Percentiles rank a stretch among this genome's conserved stretches.
Conservation (phyloP, 1,284 basidiomycete genomes). For the Tilletiaria anomala region DNA sequence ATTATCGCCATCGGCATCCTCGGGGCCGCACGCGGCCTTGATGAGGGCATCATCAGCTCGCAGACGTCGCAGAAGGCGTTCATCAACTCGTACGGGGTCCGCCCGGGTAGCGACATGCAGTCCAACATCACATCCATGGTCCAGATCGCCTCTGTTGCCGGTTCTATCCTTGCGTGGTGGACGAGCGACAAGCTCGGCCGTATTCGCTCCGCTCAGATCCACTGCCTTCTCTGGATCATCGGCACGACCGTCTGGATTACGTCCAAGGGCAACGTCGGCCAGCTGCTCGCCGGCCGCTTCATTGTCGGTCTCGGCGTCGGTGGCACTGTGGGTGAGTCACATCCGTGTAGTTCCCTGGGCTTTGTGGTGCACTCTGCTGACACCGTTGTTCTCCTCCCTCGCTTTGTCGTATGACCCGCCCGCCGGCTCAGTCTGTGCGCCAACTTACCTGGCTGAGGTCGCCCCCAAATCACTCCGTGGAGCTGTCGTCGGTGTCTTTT, state of each 20-base stretch:
- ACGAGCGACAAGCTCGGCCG: constrained; percentile 14
- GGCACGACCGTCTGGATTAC: constrained; percentile 24
- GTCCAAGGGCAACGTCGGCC: constrained; percentile 10
- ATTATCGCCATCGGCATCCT: constrained; percentile 1
- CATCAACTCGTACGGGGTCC: constrained; percentile 12
- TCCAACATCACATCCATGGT: constrained; percentile 18
- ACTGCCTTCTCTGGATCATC: constrained; percentile 19
- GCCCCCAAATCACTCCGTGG: constrained; percentile 17
- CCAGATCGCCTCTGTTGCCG: constrained; percentile 15
- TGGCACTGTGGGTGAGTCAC: too few species aligned
- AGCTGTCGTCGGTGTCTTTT: constrained; percentile 14
- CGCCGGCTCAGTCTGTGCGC: constrained; percentile 14
- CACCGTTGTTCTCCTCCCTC: too few species aligned
- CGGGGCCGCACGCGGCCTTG: constrained; percentile 18
- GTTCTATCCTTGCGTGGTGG: constrained; percentile 16
- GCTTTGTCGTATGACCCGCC: too few species aligned
- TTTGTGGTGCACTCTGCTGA: too few species aligned
- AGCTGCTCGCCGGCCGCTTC: constrained; percentile 19
- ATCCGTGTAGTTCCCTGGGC: too few species aligned
- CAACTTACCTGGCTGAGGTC: constrained; percentile 17
- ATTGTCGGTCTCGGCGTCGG: constrained; percentile 22
- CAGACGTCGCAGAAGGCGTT: constrained; percentile 13
- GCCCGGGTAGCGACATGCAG: constrained; percentile 13
- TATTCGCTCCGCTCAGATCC: constrained; percentile 14
- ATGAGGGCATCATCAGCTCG: constrained; percentile 20